Base-by-base conservation (phyloP, 768 basidiomycete species). In the Chalciporus piperatus region DNA sequence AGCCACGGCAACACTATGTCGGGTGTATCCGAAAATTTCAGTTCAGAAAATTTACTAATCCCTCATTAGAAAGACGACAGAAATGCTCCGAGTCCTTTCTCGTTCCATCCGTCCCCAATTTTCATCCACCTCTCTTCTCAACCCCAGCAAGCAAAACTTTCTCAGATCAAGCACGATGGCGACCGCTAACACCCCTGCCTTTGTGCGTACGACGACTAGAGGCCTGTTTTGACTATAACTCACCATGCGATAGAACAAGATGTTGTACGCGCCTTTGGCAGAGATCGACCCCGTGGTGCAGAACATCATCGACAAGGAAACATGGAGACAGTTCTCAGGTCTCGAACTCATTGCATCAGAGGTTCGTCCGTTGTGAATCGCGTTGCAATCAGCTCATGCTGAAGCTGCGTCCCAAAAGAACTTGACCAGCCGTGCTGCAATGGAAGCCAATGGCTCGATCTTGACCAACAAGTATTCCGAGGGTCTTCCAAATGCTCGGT, bases 401-500 rank as follows among this genome's bases (percentile, higher is more conserved):
- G 3, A 57, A 25, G 42, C 17, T 8, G 27, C 4, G 17, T 1
- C 6, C 20, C 22, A 37, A 39, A 42, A 96, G 96, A 98, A 98
- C 77, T 75, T 99, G 80, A 98, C 97, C 52, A 93, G 92, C 62
- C 80, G 84, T 63, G 93, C 96, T 22, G 86, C 91, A 47, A 95
- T 98, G 88, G 91, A 98, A 74, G 96, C 95, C 57, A 98, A 98
- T 73, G 97, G 97, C 45, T 98, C 96, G 49, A 95, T 99, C 69
- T 72, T 98, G 68, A 98, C 96, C 69, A 97, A 97, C 84, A 98
- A 98, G 76, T 97, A 97, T 79, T 98, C 97, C 19, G 97, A 98
- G 74, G 97, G 97, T 78, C 91, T 98, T 43, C 97, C 97, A n/a
- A 84, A 83, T 49, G 95, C 94, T 41, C 87, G 95, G 52, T 97